Evolutionary conservation across 2,329 filamentous ascomycete genomes (phyloP), one percentile per base, ranked within the genome.

Genomic region (Purpureocillium takamizusanense): DNA sequence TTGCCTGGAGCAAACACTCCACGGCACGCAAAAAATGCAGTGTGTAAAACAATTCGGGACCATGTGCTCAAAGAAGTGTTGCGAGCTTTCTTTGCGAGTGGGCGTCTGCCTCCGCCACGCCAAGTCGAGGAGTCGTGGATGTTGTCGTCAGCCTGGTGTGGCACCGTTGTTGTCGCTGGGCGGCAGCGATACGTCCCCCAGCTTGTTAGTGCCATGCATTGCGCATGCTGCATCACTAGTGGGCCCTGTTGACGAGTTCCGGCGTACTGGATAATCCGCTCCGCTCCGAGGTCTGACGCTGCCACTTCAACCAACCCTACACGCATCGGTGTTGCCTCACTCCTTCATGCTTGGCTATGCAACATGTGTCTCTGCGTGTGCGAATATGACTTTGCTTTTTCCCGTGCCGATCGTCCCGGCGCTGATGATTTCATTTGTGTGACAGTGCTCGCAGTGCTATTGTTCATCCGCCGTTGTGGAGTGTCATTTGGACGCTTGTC

Each of bases 141-240:
- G 34, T 40, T 39, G 34, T 46, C 35, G 36, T 44, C 41, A 37
- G 35, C 41, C 31, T 42, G 38, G 36, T 32, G 36, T 38, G 37
- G 32, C 34, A 37, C 33, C 41, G 30, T 28, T 31, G 30, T 15
- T 36, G 39, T 40, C 30, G 35, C 37, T 34, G 33, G 35, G 28
- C n/a, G 23, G 34, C 35, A 13, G 35, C 28, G 25, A 36, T 36
- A 23, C 35, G 14, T 29, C 15, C 25, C 23, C 34, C 14, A 30
- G 12, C 27, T 30, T 29, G 21, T 10, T 25, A 25, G 21, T 25
- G 21, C 10, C 21, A 25, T 25, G 21, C 21, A n/a, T 25, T 25
- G 21, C 21, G 21, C 21, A 31, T 30, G 31, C 10, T 23, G 13
- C 40, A 36, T 39, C 39, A 31, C 30, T 17, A 31, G 40, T 42